Evolutionary conservation across 78 protist genomes (phyloP).

Genomic region (Parvularia atlantis): DNA sequence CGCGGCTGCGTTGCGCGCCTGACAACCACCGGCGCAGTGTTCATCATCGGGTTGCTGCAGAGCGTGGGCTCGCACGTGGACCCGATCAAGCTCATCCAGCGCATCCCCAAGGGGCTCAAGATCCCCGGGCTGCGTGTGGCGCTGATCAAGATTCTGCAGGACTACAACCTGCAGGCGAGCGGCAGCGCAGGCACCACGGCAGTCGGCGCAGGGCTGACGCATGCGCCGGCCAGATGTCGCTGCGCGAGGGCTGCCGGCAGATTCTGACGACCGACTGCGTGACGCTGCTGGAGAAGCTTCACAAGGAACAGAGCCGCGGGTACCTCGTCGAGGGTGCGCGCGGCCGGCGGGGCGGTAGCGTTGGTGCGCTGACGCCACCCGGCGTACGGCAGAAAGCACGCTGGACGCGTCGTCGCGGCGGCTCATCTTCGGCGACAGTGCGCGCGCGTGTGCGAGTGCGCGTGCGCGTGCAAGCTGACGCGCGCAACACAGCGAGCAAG

Average conservation of each 20-base stretch:
- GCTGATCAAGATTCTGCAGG: slow-evolving; percentile 60
- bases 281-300: not conserved
- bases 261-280: not conserved
- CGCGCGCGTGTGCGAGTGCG: too few relatives aligned
- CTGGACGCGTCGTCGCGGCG: not conserved
- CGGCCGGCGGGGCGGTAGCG: not conserved
- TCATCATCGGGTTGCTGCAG: slow-evolving; percentile 47
- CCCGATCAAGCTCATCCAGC: slow-evolving; percentile 53
- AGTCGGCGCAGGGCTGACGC: too few relatives aligned
- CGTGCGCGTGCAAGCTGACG: not conserved
- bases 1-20: not conserved
- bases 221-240: not conserved
- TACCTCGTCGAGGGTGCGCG: not conserved
- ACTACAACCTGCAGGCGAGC: slow-evolving; percentile 48
- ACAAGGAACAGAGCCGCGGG: not conserved
- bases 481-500: too few relatives aligned
- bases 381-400: not conserved
- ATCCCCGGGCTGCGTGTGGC: slow-evolving; percentile 51
- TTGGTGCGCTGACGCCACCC: not conserved
- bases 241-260: not conserved
- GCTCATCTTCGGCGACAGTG: not conserved
- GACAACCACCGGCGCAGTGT: not conserved
- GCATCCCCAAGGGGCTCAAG: slow-evolving; percentile 46
- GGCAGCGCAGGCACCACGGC: too few relatives aligned
- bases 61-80: slow-evolving; percentile 64